A percentile compares a stretch with the other conserved stretches of the same genome.
Evolutionary conservation across 495 filamentous ascomycete species (phyloP).

Genomic region (Clohesyomyces aquaticus): DNA sequence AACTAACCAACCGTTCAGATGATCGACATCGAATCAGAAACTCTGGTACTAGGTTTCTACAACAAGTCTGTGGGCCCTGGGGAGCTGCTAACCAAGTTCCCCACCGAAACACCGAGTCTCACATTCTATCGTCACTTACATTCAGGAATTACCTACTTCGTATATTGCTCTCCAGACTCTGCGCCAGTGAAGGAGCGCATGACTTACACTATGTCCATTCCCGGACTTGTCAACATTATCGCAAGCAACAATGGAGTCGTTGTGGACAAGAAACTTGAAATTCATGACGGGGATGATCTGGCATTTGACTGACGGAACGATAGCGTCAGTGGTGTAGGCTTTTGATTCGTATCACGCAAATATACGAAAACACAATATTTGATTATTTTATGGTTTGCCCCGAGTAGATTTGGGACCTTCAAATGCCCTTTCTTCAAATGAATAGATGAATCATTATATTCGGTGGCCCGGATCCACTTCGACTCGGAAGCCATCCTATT

Average conservation of each 20-base stretch:
- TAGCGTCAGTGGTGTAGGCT: too few species aligned
- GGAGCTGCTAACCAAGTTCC: not conserved
- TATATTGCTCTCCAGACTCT: slow-evolving; percentile 24
- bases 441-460: too few species aligned
- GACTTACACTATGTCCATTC: slow-evolving; percentile 25
- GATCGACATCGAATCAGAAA: slow-evolving; percentile 15
- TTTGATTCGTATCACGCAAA: too few species aligned
- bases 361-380: too few species aligned
- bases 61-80: not conserved
- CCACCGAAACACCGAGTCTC: slow-evolving; percentile 16
- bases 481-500: too few species aligned
- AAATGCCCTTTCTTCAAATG: too few species aligned
- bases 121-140: slow-evolving; percentile 27
- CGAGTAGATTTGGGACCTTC: too few species aligned
- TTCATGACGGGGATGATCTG: slow-evolving; percentile 25
- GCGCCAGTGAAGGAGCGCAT: slow-evolving; percentile 27
- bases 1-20: slow-evolving; percentile 8
- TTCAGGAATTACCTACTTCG: slow-evolving; percentile 11
- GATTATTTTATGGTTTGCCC: too few species aligned
- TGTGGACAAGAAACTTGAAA: slow-evolving; percentile 29
- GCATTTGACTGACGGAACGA: too few species aligned
- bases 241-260: slow-evolving; percentile 21
- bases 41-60: slow-evolving; percentile 15
- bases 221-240: slow-evolving; percentile 30
- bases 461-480: too few species aligned